Base-by-base conservation (phyloP, 768 basidiomycete species). In the Sutorius australiensis region DNA sequence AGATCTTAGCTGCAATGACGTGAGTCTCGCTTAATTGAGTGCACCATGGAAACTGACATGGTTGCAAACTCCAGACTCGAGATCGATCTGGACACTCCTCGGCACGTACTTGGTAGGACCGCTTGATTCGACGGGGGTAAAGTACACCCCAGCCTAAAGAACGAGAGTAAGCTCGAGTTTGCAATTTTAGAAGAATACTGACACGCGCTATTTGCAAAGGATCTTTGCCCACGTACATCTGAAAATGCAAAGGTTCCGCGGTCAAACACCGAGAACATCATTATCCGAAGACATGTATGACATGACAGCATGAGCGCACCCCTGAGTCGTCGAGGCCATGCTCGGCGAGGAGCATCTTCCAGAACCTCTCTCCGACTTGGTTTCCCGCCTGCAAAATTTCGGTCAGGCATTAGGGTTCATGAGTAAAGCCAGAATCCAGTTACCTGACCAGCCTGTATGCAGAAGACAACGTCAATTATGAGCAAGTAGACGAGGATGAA, bases 41-140 rank as follows among this genome's bases (percentile, higher is more conserved):
- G 13, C 0, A 44, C 27, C 14, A 40, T 31, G n/a, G 32, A 13
- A 16, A 72, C 84, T 48, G 55, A 89, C 87, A 48, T 77, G 80
- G 59, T 95, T 83, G 65, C 87, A 84, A 10, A 97, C 95, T 10
- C 90, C 90, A 8, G 84, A 75, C 68, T 98, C 95, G 39, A 98
- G 75, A 76, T 98, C 95, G 58, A 97, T 73, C 67, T 93, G 92
- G 5, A 97, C 80, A 54, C 89, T 89, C 33, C 95, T 80, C 11
- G 95, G 95, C 7, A 98, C 90, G 59, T 89, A 95, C 72, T 91
- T 92, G 51, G 79, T 73, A 12, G 69, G 67, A 3, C 72, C 72
- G 17, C 72, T 74, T 7, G 70, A 67, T 2, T 82, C 77, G 11
- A 92, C 75, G 67, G 91, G 87, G 11, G 77, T 80, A 65, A 95